Evolutionary conservation across 192 early-diverging fungal genomes (phyloP).

Genomic region (Kickxella alabastrina): DNA sequence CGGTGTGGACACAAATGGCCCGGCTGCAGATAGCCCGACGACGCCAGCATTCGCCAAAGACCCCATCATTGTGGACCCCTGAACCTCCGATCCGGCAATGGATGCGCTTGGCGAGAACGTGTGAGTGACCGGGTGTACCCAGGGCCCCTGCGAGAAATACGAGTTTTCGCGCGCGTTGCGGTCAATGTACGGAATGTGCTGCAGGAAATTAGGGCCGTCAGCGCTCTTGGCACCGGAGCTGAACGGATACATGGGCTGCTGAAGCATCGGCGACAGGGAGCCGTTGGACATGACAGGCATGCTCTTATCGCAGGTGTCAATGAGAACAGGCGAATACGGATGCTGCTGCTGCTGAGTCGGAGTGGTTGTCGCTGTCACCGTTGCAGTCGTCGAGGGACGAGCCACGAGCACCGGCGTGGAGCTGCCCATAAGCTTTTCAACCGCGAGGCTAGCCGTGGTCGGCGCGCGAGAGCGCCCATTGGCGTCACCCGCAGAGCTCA

Average conservation of each 20-base stretch:
- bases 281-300: background rate
- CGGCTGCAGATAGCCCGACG: background rate
- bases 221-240: background rate
- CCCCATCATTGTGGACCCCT: background rate
- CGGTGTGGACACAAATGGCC: background rate
- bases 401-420: background rate
- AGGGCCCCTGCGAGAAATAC: conserved; percentile 43
- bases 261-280: background rate
- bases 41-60: background rate
- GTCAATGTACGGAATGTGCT: conserved; percentile 46
- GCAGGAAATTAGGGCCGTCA: conserved; percentile 19
- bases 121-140: conserved; percentile 32
- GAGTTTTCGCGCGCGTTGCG: conserved; percentile 40
- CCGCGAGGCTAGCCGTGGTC: conserved; percentile 40
- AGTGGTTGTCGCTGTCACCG: too few relatives aligned
- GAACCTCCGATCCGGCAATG: background rate
- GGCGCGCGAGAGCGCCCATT: conserved; percentile 36
- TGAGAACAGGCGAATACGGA: background rate
- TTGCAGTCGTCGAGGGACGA: background rate
- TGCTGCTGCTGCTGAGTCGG: too few relatives aligned
- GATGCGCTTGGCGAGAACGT: conserved; percentile 1
- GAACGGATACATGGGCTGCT: background rate
- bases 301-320: background rate
- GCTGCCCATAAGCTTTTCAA: conserved; percentile 30
- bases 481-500: conserved; percentile 15